Conservation (phyloP, 306 rosid genomes). For the Mucuna pruriens region DNA sequence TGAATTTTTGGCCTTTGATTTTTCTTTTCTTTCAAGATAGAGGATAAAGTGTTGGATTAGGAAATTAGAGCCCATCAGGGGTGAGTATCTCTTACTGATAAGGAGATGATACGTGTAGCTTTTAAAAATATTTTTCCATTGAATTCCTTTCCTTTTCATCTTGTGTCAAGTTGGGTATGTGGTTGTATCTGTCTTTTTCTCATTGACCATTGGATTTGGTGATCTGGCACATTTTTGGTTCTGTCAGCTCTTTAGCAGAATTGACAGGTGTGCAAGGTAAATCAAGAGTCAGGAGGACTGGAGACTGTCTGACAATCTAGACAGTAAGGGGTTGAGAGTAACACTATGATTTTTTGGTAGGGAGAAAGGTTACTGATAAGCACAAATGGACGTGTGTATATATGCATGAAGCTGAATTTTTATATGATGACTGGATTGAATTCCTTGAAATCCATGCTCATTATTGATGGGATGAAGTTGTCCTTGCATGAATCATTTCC, state of each 20-base stretch:
- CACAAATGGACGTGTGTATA: neutral
- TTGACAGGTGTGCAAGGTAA: neutral
- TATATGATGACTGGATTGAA: neutral
- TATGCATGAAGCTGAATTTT: neutral
- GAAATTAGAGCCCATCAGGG: neutral
- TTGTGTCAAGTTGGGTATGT: neutral
- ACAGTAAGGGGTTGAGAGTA: neutral
- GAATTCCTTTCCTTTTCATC: neutral
- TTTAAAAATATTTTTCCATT: neutral
- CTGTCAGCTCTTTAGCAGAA: neutral
- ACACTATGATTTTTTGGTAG: neutral
- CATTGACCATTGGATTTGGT: neutral
- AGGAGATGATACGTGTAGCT: neutral
- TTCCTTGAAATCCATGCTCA: neutral
- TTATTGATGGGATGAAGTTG: neutral
- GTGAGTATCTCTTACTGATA: neutral
- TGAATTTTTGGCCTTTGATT: neutral
- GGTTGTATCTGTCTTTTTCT: neutral
- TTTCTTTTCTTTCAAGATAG: neutral
- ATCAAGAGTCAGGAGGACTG: neutral
- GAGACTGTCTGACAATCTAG: neutral
- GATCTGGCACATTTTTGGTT: neutral
- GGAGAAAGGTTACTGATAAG: neutral
- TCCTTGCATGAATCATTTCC: neutral
- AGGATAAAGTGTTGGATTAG: neutral